These are phyloP conservation scores for Oxytropis ochrocephala DNA, from an alignment of 306 rosid genomes.

Conservation along the genomic window DNA sequence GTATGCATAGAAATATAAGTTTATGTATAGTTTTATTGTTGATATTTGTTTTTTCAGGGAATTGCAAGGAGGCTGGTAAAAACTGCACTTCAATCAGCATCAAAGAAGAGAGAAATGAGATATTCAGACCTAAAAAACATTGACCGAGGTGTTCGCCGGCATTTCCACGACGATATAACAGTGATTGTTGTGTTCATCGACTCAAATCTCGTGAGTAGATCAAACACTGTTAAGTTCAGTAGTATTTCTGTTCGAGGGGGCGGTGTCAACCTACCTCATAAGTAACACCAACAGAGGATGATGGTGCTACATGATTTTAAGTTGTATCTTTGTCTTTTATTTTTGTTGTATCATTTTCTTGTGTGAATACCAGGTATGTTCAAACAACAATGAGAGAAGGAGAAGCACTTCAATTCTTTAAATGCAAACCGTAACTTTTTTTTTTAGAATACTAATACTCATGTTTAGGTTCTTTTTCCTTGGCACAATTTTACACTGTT, in stretches of 20 bases:
- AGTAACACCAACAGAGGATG: constrained; percentile 57
- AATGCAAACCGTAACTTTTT: constrained; percentile 61
- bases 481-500: constrained; percentile 6
- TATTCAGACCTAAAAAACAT: constrained; percentile 91
- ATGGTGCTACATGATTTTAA: constrained; percentile 47
- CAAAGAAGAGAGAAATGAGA: constrained; percentile 99
- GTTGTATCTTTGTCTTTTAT: constrained; percentile 27
- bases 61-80: constrained; percentile 83
- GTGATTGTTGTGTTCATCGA: constrained; percentile 87
- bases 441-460: constrained; percentile 49
- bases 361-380: constrained; percentile 85
- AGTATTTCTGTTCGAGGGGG: constrained; percentile 78
- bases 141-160: constrained; percentile 93
- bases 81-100: constrained; percentile 78
- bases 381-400: constrained; percentile 46
- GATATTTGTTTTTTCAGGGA: constrained; percentile 61
- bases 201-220: constrained; percentile 64
- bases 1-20: neutral
- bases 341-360: constrained; percentile 49
- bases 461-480: constrained; percentile 48
- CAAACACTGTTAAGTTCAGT: constrained; percentile 53
- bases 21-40: neutral
- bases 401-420: constrained; percentile 67
- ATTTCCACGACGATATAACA: constrained; percentile 95
- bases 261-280: constrained; percentile 62